phyloP scores from a whole-genome alignment of 768 basidiomycete genomes.

The Termitomyces heimii region DNA sequence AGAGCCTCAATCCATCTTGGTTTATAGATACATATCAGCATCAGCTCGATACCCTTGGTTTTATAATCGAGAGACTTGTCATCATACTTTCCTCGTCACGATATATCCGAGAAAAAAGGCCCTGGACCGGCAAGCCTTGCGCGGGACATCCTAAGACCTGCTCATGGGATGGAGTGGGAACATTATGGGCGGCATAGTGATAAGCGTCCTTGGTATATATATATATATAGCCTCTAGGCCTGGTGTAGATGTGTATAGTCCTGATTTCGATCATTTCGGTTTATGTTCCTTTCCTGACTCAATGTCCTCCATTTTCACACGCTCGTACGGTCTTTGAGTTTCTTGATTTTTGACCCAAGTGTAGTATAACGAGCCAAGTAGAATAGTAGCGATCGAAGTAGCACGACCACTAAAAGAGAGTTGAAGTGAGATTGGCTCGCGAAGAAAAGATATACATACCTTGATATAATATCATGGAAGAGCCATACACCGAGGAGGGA shows the following conservation, averaged over 20 bases:
- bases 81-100: slow-evolving; percentile 51
- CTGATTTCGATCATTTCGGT: slow-evolving; percentile 10
- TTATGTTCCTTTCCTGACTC: slow-evolving; percentile 40
- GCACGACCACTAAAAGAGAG: slow-evolving; percentile 58
- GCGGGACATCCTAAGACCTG: slow-evolving; percentile 27
- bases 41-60: slow-evolving; percentile 64
- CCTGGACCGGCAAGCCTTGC: slow-evolving; percentile 28
- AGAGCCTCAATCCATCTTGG: slow-evolving; percentile 72
- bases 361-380: slow-evolving; percentile 78
- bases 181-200: slow-evolving; percentile 3
- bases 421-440: not conserved
- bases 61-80: slow-evolving; percentile 66
- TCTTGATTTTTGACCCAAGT: slow-evolving; percentile 85
- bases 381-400: slow-evolving; percentile 75
- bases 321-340: slow-evolving; percentile 52
- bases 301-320: slow-evolving; percentile 57
- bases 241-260: not conserved
- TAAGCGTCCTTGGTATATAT: slow-evolving; percentile 8
- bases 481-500: slow-evolving; percentile 77
- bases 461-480: slow-evolving; percentile 77
- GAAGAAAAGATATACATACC: slow-evolving; percentile 37
- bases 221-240: not conserved
- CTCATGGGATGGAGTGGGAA: not conserved
- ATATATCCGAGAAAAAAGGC: slow-evolving; percentile 17
- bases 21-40: slow-evolving; percentile 63